phyloP scores from a whole-genome alignment of 2,329 filamentous ascomycete species.

The Aaosphaeria arxii region DNA sequence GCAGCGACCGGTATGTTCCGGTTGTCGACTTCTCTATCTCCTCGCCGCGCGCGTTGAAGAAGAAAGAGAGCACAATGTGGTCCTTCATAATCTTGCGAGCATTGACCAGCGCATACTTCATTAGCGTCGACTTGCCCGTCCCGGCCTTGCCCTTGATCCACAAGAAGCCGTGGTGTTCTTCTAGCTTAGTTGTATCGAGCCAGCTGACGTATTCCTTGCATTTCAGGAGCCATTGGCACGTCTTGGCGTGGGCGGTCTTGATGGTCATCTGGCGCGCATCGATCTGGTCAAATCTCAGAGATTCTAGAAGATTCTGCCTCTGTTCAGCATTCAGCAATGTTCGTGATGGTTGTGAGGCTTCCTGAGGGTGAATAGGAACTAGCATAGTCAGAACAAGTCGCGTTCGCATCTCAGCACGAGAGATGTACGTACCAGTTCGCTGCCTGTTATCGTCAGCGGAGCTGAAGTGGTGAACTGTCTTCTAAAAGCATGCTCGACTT shows the following conservation, averaged over 20 bases:
- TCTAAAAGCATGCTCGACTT: too few relatives aligned
- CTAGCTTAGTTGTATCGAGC: constrained; percentile 27
- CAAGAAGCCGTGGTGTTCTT: constrained; percentile 39
- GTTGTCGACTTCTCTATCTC: constrained; percentile 17
- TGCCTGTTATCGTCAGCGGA: too few relatives aligned
- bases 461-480: too few relatives aligned
- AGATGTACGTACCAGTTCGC: too few relatives aligned
- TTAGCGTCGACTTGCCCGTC: constrained; percentile 43
- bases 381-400: too few relatives aligned
- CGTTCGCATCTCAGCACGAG: too few relatives aligned
- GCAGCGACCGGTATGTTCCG: constrained; percentile 21
- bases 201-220: constrained; percentile 35
- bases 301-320: constrained; percentile 21
- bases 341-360: too few relatives aligned
- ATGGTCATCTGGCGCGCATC: constrained; percentile 37
- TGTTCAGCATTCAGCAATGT: constrained; percentile 16
- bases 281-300: constrained; percentile 40
- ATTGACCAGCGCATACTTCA: constrained; percentile 28
- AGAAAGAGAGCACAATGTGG: constrained; percentile 12
- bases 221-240: constrained; percentile 43
- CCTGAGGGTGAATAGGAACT: too few relatives aligned
- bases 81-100: constrained; percentile 5
- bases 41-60: constrained; percentile 24
- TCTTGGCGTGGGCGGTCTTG: constrained; percentile 34
- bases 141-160: constrained; percentile 45